phyloP scores from a whole-genome alignment of 805 yeast species.

The Debaryomyces prosopidis region DNA sequence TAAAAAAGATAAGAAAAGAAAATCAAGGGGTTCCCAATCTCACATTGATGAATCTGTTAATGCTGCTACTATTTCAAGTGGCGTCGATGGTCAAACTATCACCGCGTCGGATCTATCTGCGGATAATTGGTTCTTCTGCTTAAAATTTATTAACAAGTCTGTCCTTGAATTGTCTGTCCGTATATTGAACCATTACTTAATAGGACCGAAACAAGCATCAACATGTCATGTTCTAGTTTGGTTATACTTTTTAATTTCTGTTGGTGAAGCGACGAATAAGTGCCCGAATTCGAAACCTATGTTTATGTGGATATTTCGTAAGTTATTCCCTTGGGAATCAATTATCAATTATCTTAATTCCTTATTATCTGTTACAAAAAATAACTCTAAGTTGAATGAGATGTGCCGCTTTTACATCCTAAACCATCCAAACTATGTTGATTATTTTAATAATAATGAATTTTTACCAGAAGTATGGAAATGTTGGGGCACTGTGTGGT shows the following conservation, averaged over 20 bases:
- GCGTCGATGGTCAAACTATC: conserved; percentile 31
- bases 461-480: conserved; percentile 76
- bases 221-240: conserved; percentile 76
- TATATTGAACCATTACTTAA: conserved; percentile 62
- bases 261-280: conserved; percentile 54
- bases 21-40: conserved; percentile 25
- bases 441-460: conserved; percentile 58
- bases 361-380: conserved; percentile 38
- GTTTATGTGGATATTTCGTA: conserved; percentile 52
- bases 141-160: conserved; percentile 59
- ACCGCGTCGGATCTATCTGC: conserved; percentile 35
- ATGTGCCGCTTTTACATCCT: conserved; percentile 18
- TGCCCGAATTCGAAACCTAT: conserved; percentile 48
- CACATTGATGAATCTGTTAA: conserved; percentile 9
- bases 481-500: conserved; percentile 85
- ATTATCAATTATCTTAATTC: conserved; percentile 65
- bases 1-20: conserved; percentile 65
- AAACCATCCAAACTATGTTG: conserved; percentile 41
- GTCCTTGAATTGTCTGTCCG: conserved; percentile 69
- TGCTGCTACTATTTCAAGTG: conserved; percentile 10
- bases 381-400: conserved; percentile 23
- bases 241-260: conserved; percentile 68
- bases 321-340: conserved; percentile 69
- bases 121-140: conserved; percentile 57
- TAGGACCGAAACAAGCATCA: conserved; percentile 70